Percentiles rank a stretch among this genome's conserved stretches.
Conservation (phyloP, 352 stramenopile species). For the Hyaloperonospora brassicae region DNA sequence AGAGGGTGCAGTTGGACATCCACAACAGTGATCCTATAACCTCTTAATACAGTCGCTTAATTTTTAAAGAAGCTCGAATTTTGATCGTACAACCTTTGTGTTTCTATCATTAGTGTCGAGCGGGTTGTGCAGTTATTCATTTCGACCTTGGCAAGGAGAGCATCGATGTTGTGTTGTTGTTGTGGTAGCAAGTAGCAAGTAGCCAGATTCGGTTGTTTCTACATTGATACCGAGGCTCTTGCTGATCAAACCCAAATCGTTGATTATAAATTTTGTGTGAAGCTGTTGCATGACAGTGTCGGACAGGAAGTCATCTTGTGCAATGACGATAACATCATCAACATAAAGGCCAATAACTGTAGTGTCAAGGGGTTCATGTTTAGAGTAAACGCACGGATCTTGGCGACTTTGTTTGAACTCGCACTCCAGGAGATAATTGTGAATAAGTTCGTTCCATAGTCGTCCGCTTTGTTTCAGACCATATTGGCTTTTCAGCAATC, state of each 20-base stretch:
- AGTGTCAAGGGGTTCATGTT: too few species aligned
- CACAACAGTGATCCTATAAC: conserved; percentile 1
- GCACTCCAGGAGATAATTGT: too few species aligned
- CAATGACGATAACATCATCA: too few species aligned
- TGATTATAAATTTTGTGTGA: background rate
- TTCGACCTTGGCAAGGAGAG: background rate
- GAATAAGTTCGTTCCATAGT: too few species aligned
- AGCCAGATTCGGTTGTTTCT: too few species aligned
- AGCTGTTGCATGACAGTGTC: background rate
- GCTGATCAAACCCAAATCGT: background rate
- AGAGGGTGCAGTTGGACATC: background rate
- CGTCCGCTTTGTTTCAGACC: too few species aligned
- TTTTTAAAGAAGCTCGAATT: background rate
- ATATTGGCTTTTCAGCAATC: too few species aligned
- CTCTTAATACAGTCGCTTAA: background rate
- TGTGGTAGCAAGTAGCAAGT: too few species aligned
- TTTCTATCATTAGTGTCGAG: background rate
- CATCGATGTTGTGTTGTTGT: conserved; percentile 1
- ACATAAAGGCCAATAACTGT: too few species aligned
- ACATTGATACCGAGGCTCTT: background rate
- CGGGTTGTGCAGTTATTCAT: background rate
- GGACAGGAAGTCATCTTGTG: background rate
- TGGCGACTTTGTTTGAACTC: too few species aligned
- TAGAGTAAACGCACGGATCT: too few species aligned
- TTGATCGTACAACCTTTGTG: background rate